Conservation (phyloP, 106 monocot species). For the Dendrobium nobile region DNA sequence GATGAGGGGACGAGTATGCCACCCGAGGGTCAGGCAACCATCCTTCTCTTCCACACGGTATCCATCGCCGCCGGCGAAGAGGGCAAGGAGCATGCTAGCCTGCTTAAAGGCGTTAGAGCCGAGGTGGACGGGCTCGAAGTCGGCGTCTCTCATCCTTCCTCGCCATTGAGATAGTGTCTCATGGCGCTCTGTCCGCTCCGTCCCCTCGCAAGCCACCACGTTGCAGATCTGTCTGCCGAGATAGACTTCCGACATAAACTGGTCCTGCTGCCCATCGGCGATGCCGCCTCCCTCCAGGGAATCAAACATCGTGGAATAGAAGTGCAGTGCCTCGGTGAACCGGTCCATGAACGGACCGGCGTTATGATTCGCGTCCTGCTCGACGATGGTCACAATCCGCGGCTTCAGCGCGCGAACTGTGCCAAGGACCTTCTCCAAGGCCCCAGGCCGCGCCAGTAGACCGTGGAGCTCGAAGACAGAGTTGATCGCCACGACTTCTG, state of each 20-base stretch:
- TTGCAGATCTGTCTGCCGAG: constrained; percentile 84
- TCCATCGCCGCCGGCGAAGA: constrained; percentile 74
- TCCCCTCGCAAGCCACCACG: constrained; percentile 87
- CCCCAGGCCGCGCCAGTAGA: constrained; percentile 44
- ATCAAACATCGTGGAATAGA: constrained; percentile 96
- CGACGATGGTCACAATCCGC: constrained; percentile 66
- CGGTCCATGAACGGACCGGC: constrained; percentile 52
- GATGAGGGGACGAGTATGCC: constrained; percentile 89
- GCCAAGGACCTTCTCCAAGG: constrained; percentile 43
- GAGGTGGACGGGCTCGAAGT: constrained; percentile 60
- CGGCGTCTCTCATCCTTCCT: constrained; percentile 37
- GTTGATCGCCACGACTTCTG: constrained; percentile 65
- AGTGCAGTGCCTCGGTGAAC: constrained; percentile 91
- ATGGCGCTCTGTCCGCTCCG: constrained; percentile 73
- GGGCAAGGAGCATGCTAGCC: constrained; percentile 75
- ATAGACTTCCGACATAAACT: constrained; percentile 71
- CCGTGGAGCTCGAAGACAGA: constrained; percentile 85
- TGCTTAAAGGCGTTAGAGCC: constrained; percentile 92
- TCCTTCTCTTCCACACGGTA: constrained; percentile 86
- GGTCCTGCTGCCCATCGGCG: constrained; percentile 23
- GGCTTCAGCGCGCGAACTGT: constrained; percentile 50
- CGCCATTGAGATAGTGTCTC: constrained; percentile 73
- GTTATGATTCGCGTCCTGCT: constrained; percentile 96
- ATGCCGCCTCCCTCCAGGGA: constrained; percentile 61
- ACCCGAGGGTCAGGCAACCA: constrained; percentile 85